Evolutionary conservation across 2,329 filamentous ascomycete species (phyloP).

Genomic region (Thelonectria olida): DNA sequence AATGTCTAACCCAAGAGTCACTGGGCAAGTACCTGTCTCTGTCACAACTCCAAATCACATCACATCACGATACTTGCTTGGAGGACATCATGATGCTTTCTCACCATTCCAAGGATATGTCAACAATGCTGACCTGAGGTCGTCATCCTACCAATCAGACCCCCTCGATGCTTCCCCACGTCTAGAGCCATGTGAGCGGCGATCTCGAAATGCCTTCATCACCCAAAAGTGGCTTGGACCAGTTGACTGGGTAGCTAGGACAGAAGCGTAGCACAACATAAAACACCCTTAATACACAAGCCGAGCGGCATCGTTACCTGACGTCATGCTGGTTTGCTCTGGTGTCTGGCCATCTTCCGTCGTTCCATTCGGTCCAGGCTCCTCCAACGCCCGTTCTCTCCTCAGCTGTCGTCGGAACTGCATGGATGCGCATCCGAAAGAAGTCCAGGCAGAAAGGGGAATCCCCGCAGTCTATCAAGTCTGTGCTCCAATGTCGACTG

Average conservation of each 20-base stretch:
- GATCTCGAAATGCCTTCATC: background rate
- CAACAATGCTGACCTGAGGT: background rate
- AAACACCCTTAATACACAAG: background rate
- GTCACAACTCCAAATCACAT: too few species aligned
- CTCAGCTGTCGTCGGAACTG: background rate
- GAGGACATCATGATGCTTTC: too few species aligned
- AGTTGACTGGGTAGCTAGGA: background rate
- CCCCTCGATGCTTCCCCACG: slow-evolving; percentile 4
- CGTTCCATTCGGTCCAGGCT: too few species aligned
- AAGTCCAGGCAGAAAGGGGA: background rate
- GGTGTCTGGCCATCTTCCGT: background rate
- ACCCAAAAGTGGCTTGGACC: background rate
- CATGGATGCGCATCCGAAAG: background rate
- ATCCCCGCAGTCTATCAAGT: background rate
- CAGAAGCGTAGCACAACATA: background rate
- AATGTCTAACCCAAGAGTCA: too few species aligned
- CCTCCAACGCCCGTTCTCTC: too few species aligned
- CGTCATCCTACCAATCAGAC: slow-evolving; percentile 2
- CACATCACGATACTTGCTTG: too few species aligned
- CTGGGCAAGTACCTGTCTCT: too few species aligned
- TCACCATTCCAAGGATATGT: too few species aligned
- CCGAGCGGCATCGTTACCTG: background rate
- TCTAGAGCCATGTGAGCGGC: slow-evolving; percentile 17
- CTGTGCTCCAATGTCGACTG: background rate
- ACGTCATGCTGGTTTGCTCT: background rate